phyloP scores from a whole-genome alignment of 2,329 filamentous ascomycete species.

The Cordyceps javanica region DNA sequence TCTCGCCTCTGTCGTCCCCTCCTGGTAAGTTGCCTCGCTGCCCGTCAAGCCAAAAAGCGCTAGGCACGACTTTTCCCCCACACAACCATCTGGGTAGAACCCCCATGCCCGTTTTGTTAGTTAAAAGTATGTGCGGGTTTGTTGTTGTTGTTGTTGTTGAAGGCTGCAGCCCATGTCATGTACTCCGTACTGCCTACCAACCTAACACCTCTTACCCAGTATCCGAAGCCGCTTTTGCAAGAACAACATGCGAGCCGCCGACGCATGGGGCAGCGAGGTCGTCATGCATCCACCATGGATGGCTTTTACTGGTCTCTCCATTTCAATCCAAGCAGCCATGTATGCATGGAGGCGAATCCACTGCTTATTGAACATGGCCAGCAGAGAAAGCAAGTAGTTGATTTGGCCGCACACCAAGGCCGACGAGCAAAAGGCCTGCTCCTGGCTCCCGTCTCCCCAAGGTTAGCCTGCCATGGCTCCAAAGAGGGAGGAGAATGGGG shows the following conservation, averaged over 20 bases:
- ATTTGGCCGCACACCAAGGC: neutral
- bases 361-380: neutral
- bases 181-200: too few species aligned
- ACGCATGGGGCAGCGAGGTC: constrained; percentile 7
- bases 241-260: constrained; percentile 9
- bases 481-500: neutral
- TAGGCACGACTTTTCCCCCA: constrained; percentile 4
- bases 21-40: neutral
- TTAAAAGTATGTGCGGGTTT: neutral
- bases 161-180: neutral
- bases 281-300: constrained; percentile 10
- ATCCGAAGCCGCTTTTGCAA: constrained; percentile 8
- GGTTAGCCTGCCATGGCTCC: neutral
- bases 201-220: constrained; percentile 6
- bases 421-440: neutral
- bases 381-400: neutral
- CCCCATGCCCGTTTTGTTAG: neutral
- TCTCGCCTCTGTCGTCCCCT: neutral
- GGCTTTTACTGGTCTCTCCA: constrained; percentile 1
- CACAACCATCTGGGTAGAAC: constrained; percentile 8
- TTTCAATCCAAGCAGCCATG: neutral
- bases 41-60: constrained; percentile 5
- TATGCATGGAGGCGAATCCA: constrained; percentile 6
- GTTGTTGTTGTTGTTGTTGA: too few species aligned
- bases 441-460: neutral